Base-by-base conservation (phyloP, 805 yeast species). In the Starmerella kuoi region DNA sequence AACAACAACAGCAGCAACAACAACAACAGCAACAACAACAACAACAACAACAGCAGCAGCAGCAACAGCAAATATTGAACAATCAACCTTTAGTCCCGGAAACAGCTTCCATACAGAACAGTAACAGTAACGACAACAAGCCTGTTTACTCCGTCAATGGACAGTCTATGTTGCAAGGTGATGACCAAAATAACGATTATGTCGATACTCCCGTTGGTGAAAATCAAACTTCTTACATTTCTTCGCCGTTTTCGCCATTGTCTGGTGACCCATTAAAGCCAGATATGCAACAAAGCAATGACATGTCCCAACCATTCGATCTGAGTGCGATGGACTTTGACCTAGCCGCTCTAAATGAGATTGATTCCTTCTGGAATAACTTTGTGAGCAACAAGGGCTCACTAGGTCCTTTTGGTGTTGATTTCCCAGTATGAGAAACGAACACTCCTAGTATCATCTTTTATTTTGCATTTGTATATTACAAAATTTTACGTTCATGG, bases 231-330 rank as follows among this genome's bases (percentile, higher is more conserved):
- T 15, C 34, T 6, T 22, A 25, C 31, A 11, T 27, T 7, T 8
- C 26, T 11, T 33, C 37, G 14, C 37, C 37, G 27, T 33, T 33
- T 18, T 33, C 37, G 9, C 37, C 37, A 4, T 11, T 21, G 12
- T 19, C 26, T 12, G 11, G 11, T 4, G 37, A 33, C 17, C 33
- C 33, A 7, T n/a, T 33, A 58, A 24, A 56, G 62, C 35, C 59
- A 58, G 22, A 20, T 4, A 5, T 8, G 59, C n/a, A n/a, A 4
- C 21, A 14, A 15, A 3, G 21, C 17, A 11, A n/a, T 11, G 30
- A 35, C 26, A n/a, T 12, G 4, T 14, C 20, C 22, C 23, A 31
- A 4, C 9, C 28, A 4, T 18, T 40, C 15, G 42, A 40, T 12
- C 15, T 7, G 6, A 11, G 14, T 4, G 21, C 23, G 3, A 4